phyloP scores from a whole-genome alignment of 345 rosid species.

The Psidium friedrichsthalianum region DNA sequence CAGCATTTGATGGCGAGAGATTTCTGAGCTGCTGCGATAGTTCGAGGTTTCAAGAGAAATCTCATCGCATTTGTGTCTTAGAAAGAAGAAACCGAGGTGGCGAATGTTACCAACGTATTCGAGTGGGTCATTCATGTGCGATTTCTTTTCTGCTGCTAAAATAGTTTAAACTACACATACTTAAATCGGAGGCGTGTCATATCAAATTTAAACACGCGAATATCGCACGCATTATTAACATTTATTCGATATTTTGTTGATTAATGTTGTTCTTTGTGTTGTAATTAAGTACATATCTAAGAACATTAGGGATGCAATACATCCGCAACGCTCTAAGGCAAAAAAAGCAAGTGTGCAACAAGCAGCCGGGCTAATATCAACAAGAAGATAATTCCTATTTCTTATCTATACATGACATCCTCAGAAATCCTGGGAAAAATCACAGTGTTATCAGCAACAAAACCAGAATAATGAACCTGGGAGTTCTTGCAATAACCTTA shows the following conservation, averaged over 20 bases:
- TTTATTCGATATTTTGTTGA: background rate
- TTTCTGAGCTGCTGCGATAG: background rate
- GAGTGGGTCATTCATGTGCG: background rate
- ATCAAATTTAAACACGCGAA: background rate
- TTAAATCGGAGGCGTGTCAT: background rate
- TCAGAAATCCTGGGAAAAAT: background rate
- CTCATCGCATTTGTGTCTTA: background rate
- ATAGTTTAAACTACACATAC: background rate
- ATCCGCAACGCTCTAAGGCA: background rate
- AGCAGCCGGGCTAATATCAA: background rate
- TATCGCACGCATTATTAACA: background rate
- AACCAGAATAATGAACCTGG: background rate
- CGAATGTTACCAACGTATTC: background rate
- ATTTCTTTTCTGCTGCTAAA: background rate
- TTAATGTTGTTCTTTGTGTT: background rate
- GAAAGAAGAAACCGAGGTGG: background rate
- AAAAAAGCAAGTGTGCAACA: background rate
- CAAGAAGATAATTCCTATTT: background rate
- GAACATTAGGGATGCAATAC: background rate
- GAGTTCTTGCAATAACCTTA: background rate
- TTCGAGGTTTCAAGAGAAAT: background rate
- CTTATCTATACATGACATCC: background rate
- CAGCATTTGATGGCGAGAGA: background rate
- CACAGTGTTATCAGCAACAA: background rate
- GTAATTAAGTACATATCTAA: background rate